These are phyloP conservation scores for Taxillus chinensis DNA, from an alignment of 164 flowering plant species.

Conservation along the genomic window DNA sequence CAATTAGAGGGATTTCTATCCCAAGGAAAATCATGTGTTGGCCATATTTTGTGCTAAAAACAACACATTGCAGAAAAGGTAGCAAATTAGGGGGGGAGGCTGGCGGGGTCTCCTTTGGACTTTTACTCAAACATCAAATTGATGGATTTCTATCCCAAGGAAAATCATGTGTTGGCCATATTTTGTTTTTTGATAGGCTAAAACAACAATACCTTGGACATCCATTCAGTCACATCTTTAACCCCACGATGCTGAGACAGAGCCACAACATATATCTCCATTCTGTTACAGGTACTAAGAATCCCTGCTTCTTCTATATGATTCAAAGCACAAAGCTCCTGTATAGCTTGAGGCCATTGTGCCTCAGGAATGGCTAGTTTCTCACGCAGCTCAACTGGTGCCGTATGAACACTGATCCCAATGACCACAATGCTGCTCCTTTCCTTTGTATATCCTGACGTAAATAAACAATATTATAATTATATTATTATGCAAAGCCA, in stretches of 20 bases:
- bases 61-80: too few species aligned
- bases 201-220: neutral
- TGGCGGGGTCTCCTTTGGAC: too few species aligned
- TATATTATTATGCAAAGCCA: neutral
- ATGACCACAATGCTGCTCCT: slow-evolving; percentile 2
- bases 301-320: slow-evolving; percentile 1
- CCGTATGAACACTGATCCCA: neutral
- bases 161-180: too few species aligned
- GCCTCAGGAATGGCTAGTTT: neutral
- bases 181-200: too few species aligned
- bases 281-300: slow-evolving; percentile 1
- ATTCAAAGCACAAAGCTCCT: slow-evolving; percentile 3
- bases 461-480: neutral
- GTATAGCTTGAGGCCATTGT: slow-evolving; percentile 1
- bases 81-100: too few species aligned
- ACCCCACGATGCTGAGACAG: neutral
- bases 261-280: neutral
- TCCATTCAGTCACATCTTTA: slow-evolving; percentile 1
- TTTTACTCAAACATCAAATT: too few species aligned
- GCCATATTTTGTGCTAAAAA: too few species aligned
- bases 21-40: too few species aligned
- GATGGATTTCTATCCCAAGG: too few species aligned
- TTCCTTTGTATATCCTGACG: neutral
- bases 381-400: slow-evolving; percentile 2
- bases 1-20: too few species aligned